phyloP scores from a whole-genome alignment of 1,284 basidiomycete species.

The Leccinum pachyderme region DNA sequence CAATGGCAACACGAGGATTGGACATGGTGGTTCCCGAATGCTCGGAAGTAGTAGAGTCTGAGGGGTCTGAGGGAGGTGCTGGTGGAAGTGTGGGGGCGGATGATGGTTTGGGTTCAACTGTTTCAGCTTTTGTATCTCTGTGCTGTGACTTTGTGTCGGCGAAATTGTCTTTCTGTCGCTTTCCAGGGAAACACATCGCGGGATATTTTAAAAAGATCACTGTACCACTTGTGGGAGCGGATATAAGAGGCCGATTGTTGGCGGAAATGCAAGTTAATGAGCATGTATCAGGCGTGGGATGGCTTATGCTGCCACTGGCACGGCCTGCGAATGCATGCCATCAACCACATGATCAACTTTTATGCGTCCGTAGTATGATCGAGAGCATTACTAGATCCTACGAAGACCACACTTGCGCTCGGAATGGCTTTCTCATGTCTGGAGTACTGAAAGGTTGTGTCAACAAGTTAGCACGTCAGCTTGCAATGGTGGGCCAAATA shows the following conservation, averaged over 20 bases:
- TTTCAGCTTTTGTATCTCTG: conserved; percentile 17
- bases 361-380: conserved; percentile 8
- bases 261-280: background rate
- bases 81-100: conserved; percentile 8
- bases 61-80: background rate
- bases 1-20: conserved; percentile 68
- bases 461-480: background rate
- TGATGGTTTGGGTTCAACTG: conserved; percentile 7
- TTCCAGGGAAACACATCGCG: conserved; percentile 44
- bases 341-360: conserved; percentile 17
- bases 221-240: conserved; percentile 8
- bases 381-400: background rate
- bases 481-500: conserved; percentile 6
- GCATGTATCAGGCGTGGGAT: conserved; percentile 25
- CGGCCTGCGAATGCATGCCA: conserved; percentile 12
- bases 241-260: background rate
- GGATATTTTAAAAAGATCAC: conserved; percentile 1
- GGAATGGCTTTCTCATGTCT: conserved; percentile 6
- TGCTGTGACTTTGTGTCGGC: conserved; percentile 24
- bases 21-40: conserved; percentile 17
- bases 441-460: background rate
- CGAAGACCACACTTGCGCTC: conserved; percentile 1
- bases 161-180: conserved; percentile 37
- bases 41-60: background rate
- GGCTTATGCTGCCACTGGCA: conserved; percentile 5